Percentiles rank a stretch among this genome's conserved stretches.
phyloP scores from a whole-genome alignment of 176 grass and related monocot genomes.

The Rhynchospora pubera region DNA sequence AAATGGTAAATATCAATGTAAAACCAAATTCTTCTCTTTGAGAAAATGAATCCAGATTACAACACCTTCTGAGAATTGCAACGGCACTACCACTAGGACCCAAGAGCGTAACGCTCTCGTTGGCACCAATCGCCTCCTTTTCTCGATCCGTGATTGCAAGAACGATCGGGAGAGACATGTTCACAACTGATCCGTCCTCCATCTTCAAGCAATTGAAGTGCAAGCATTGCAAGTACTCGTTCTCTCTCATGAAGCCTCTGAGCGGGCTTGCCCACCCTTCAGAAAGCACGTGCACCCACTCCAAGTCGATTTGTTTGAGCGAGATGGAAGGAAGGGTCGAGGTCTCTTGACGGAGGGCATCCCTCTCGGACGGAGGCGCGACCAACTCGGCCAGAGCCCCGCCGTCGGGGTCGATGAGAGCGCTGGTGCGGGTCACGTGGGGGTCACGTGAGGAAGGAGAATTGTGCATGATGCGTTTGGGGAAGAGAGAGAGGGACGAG shows the following conservation, averaged over 20 bases:
- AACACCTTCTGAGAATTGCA: conserved; percentile 60
- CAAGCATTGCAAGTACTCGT: conserved; percentile 76
- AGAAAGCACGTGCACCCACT: conserved; percentile 90
- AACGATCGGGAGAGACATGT: conserved; percentile 96
- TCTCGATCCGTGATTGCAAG: conserved; percentile 50
- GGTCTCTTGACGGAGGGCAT: conserved; percentile 43
- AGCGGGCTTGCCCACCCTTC: conserved; percentile 95
- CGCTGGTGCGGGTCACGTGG: conserved; percentile 30
- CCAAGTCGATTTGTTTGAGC: conserved; percentile 47
- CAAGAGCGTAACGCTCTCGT: conserved; percentile 41
- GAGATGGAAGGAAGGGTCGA: conserved; percentile 32
- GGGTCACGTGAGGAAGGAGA: not conserved
- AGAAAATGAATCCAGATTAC: not conserved
- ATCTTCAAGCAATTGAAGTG: conserved; percentile 86
- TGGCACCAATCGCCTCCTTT: conserved; percentile 46
- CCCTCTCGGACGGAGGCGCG: conserved; percentile 11
- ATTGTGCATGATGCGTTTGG: conserved; percentile 21
- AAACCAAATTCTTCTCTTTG: not conserved
- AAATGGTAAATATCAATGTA: not conserved
- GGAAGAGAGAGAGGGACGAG: not conserved
- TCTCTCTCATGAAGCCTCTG: conserved; percentile 82
- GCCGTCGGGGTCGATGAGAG: conserved; percentile 93
- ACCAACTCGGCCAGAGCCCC: conserved; percentile 60
- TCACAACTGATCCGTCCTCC: conserved; percentile 33
- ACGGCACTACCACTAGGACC: conserved; percentile 37